Evolutionary conservation across 2,329 filamentous ascomycete species (phyloP).

Genomic region (Colletotrichum eremochloae): DNA sequence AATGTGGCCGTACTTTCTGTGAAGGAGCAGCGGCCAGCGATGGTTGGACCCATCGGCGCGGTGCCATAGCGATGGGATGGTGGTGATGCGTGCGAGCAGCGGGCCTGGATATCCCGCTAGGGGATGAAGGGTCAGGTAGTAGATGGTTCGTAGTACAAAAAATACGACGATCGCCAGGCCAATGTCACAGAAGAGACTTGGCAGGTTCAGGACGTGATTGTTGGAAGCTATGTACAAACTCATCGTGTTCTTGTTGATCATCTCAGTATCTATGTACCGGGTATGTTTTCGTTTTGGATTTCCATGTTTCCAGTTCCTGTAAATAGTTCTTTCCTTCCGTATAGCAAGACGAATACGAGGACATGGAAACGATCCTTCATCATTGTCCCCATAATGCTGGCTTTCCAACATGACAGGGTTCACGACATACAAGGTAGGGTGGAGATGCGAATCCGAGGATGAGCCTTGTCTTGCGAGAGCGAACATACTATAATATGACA

Average conservation of each 20-base stretch:
- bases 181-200: constrained; percentile 15
- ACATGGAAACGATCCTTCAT: background rate
- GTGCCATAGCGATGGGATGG: constrained; percentile 31
- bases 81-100: constrained; percentile 31
- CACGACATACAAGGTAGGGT: background rate
- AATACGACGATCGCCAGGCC: constrained; percentile 15
- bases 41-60: constrained; percentile 38
- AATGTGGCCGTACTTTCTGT: constrained; percentile 45
- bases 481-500: background rate
- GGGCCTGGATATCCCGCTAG: constrained; percentile 37
- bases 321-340: constrained; percentile 9
- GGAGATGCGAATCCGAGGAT: background rate
- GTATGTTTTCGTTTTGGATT: background rate
- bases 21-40: constrained; percentile 38
- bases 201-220: background rate
- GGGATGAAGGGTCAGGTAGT: constrained; percentile 37
- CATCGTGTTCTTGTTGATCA: constrained; percentile 18
- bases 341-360: constrained; percentile 1
- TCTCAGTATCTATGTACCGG: constrained; percentile 1
- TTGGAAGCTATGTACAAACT: constrained; percentile 12
- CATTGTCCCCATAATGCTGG: constrained; percentile 1
- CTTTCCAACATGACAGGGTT: background rate
- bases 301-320: background rate
- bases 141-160: constrained; percentile 33
- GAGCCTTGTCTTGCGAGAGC: background rate